Evolutionary conservation across 2,329 filamentous ascomycete genomes (phyloP).

Genomic region (Corniculantispora saksenae): DNA sequence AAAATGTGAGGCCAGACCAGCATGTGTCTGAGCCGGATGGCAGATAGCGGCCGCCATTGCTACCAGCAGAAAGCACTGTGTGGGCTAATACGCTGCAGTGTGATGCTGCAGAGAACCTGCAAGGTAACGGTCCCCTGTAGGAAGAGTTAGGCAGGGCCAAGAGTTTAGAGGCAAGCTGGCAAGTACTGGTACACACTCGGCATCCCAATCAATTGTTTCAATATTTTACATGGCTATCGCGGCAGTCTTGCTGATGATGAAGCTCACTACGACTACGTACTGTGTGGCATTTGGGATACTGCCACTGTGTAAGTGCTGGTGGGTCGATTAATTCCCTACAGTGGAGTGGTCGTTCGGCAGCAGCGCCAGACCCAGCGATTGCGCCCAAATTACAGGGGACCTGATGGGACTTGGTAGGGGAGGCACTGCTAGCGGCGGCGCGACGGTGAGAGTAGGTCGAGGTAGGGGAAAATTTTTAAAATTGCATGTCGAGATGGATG

Average conservation of each 20-base stretch:
- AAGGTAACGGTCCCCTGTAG: neutral
- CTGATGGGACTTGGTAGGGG: neutral
- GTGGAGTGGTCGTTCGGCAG: neutral
- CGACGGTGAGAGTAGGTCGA: neutral
- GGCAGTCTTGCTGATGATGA: no score
- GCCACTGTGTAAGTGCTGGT: neutral
- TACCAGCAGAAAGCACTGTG: no score
- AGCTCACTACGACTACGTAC: no score
- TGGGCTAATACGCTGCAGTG: no score
- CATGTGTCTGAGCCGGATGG: no score
- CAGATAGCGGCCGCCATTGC: no score
- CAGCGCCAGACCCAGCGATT: neutral
- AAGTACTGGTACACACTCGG: no score
- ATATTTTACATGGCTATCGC: no score
- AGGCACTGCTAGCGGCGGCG: neutral
- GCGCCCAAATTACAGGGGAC: neutral
- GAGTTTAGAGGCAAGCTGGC: no score
- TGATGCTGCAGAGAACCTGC: neutral
- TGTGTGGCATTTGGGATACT: no score
- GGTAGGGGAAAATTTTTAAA: slow-evolving; percentile 7
- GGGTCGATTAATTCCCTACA: neutral
- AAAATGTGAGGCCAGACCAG: neutral
- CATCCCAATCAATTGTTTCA: no score
- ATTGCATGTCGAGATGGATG: slow-evolving; percentile 4
- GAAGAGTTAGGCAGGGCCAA: neutral